Evolutionary conservation across 202 grass and related monocot genomes (phyloP).

Genomic region (Setaria viridis): DNA sequence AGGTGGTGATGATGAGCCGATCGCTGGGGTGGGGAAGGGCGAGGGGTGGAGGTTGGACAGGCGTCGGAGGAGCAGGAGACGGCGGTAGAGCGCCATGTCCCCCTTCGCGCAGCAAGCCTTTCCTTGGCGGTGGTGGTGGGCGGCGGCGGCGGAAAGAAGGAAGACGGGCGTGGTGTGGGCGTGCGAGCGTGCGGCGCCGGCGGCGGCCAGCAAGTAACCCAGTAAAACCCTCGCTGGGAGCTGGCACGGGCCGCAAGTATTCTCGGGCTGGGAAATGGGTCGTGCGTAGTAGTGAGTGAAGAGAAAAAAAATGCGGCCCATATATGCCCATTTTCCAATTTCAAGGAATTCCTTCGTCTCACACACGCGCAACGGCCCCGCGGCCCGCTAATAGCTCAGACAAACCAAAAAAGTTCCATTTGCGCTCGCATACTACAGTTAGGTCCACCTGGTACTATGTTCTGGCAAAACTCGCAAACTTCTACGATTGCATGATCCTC

Average conservation of each 20-base stretch:
- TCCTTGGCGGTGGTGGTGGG: not conserved
- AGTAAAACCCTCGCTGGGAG: not conserved
- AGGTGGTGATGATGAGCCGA: not conserved
- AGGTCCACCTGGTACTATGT: too few species aligned
- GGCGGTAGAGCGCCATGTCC: conserved; percentile 38
- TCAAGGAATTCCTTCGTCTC: too few species aligned
- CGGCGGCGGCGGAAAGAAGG: not conserved
- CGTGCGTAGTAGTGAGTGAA: too few species aligned
- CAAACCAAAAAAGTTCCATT: too few species aligned
- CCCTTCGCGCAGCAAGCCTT: not conserved
- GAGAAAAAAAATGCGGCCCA: too few species aligned
- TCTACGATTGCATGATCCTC: too few species aligned
- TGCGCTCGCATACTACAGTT: too few species aligned
- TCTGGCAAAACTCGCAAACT: too few species aligned
- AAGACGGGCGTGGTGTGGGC: not conserved
- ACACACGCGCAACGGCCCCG: too few species aligned
- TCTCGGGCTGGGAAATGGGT: not conserved
- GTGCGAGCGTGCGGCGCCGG: not conserved
- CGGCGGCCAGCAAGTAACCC: not conserved
- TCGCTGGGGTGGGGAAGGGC: not conserved
- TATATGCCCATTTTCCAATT: too few species aligned
- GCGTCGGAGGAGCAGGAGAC: conserved; percentile 48
- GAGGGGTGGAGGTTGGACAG: conserved; percentile 40
- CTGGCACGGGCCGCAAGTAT: not conserved
- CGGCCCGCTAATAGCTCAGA: too few species aligned